Evolutionary conservation across 352 stramenopile species (phyloP), one percentile per base, ranked within the genome.

Genomic region (Globisporangium mamillatum): DNA sequence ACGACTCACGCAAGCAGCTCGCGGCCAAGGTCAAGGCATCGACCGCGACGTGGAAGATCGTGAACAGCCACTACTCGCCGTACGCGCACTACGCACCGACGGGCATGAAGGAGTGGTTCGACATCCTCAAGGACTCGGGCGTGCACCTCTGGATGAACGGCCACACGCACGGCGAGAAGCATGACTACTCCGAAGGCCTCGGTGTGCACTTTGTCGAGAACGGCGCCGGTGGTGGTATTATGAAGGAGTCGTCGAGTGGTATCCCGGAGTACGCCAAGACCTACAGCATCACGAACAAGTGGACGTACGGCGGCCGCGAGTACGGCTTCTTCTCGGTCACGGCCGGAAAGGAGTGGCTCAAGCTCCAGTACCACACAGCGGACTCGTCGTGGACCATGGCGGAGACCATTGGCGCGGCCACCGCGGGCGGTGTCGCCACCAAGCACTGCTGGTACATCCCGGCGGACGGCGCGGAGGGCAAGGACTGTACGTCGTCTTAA

Each of bases 191-290:
- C 14, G 70, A 75, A 20, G 69, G 64, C 12, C 70, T 88, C 56
- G 76, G 75, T 27, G 83, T 86, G 5, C 86, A 93, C 66, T 93
- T 93, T 59, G 74, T 93, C 10, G 84, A 92, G 63, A 93, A 93
- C 53, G 86, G 84, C 9, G 86, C 82, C 29, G 84, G 82, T 53
- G 84, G 84, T 10, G 84, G 84, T 66, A 92, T 92, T 57, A 78
- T 90, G 70, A 89, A 83, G 66, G 78, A 88, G 52, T 91, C 85
- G 63, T 75, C 83, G 2, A 88, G 81, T 44, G 83, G 81, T 44
- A 90, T 91, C 34, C 81, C 83, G 0, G 72, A 74, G 25, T 82
- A 83, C 64, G 82, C 80, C 16, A 50, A 50, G 32, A 32, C 9
- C 2, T 63, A 73, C 38, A 70, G 70, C 38, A 70, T 93, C 20